Evolutionary conservation across 1,284 basidiomycete species (phyloP), one percentile per base, ranked within the genome.

Genomic region (Hemileia vastatrix): DNA sequence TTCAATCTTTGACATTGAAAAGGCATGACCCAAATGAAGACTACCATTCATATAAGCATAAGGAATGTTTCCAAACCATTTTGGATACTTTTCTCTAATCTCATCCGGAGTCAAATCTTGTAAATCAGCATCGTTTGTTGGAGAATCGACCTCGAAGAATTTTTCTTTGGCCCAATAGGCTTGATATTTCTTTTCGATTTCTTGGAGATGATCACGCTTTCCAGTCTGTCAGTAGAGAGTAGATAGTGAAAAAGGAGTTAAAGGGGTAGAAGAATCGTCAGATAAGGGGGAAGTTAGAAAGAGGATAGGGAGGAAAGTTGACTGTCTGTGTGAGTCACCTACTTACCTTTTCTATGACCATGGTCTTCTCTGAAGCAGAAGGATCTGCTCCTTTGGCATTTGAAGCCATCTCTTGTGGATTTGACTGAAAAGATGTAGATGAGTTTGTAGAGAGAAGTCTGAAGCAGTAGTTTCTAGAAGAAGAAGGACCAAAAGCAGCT

Each of bases 1-100:
- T 77, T 98, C 94, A 76, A 97, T 87, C 80, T 98, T 98, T 66
- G 90, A 93, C 77, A 98, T 90, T 49, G 93, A 93, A 79, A 98
- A 98, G 0, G 89, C 94, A 78, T 98, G 94, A 49, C 94, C 94
- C 40, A 98, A 82, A 77, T 98, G 94, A 69, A 98, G 82, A 67
- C 87, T 88, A 55, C 94, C 94, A 76, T 98, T 98, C 90, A 97
- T 97, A 82, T 98, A 98, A 1, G 91, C 88, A 79, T 82, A 94
- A 27, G 94, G 91, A 77, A 88, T 93, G 77, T 86, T 96, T 62
- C 92, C 93, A 73, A 97, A 89, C 90, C 91, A 97, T 79, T 96
- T 98, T 36, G 92, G 93, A 76, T 84, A 84, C 78, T 86, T 85
- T 64, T 77, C 76, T 63, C 81, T 77, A 45, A 82, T 72, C 56